Base-by-base conservation (phyloP, 2,329 filamentous ascomycete species). In the Neopestalotiopsis rosae region DNA sequence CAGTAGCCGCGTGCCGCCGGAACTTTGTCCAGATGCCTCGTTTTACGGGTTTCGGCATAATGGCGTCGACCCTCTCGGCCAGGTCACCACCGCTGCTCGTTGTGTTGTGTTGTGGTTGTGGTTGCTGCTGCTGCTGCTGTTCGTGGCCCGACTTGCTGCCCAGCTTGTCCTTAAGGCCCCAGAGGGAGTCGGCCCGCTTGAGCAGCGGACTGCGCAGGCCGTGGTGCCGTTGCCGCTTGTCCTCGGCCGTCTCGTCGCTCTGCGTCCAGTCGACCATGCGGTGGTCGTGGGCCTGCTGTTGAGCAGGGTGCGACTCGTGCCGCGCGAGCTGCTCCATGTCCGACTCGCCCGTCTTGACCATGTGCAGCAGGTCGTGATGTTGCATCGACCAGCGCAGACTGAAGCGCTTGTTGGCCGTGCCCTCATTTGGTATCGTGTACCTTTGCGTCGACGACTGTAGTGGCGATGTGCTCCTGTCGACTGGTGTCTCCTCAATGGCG, bases 201-300 rank as follows among this genome's bases (percentile, higher is more conserved):
- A 86, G 74, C 71, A 81, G 67, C 67, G 79, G 76, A 4, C 74
- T 72, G 17, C 76, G 61, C 17, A 73, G 32, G 52, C 69, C 56
- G 13, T 9, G 13, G 13, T 45, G 42, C 42, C 42, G 14, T 69
- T 74, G 64, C 68, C 72, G 66, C 68, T 71, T 72, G 70, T 72
- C 70, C 69, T 70, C 63, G 17, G 73, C 24, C 24, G 24, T 64
- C 76, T 89, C 86, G 70, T 89, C 88, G 72, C 83, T 85, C 75
- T 90, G 88, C 38, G 86, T 86, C 88, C 88, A 90, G 76, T 90
- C 87, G 67, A 86, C 84, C 59, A 61, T 38, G 32, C 28, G 59
- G 59, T 61, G 32, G 40, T 83, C 80, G 72, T 82, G 83, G 79
- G 38, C 81, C 71, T 14, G 74, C 74, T 59, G 40, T n/a, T 30